A percentile compares a stretch with the other conserved stretches of the same genome.
phyloP scores from a whole-genome alignment of 2,329 filamentous ascomycete genomes.

The Paecilomyces dactylethromorphus region DNA sequence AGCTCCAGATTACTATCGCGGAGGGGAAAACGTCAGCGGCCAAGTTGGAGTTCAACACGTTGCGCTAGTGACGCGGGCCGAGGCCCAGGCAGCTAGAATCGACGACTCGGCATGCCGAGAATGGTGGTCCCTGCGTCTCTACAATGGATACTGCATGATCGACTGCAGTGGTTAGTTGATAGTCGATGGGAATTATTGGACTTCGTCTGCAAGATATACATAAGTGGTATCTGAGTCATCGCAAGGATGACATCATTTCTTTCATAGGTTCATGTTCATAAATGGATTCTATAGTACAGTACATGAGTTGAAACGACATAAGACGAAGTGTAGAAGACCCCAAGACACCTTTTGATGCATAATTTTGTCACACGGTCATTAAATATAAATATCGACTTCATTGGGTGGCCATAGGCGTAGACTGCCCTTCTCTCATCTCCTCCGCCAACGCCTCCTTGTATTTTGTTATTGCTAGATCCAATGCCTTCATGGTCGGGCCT shows the following conservation, averaged over 20 bases:
- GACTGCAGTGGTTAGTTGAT: too few species aligned
- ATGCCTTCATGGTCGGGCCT: slow-evolving; percentile 63
- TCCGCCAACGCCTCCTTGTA: slow-evolving; percentile 64
- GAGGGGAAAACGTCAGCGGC: slow-evolving; percentile 4
- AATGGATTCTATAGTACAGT: slow-evolving; percentile 3
- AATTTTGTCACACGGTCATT: background rate
- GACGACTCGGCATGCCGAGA: slow-evolving; percentile 24
- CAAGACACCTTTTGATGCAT: background rate
- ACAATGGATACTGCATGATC: too few species aligned
- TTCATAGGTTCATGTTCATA: background rate
- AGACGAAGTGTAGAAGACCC: background rate
- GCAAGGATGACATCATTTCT: background rate
- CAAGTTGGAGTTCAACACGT: slow-evolving; percentile 9
- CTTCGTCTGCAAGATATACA: too few species aligned
- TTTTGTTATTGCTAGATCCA: slow-evolving; percentile 63
- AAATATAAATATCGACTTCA: background rate
- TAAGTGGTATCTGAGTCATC: background rate
- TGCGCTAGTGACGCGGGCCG: background rate
- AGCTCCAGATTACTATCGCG: background rate
- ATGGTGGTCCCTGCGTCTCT: background rate
- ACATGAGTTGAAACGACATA: background rate
- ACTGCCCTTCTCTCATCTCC: slow-evolving; percentile 41
- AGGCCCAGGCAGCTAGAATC: slow-evolving; percentile 5
- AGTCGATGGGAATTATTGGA: too few species aligned
- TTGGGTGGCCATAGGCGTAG: background rate